Conservation (phyloP, 371 early-diverging fungal species). For the Cokeromyces recurvatus region DNA sequence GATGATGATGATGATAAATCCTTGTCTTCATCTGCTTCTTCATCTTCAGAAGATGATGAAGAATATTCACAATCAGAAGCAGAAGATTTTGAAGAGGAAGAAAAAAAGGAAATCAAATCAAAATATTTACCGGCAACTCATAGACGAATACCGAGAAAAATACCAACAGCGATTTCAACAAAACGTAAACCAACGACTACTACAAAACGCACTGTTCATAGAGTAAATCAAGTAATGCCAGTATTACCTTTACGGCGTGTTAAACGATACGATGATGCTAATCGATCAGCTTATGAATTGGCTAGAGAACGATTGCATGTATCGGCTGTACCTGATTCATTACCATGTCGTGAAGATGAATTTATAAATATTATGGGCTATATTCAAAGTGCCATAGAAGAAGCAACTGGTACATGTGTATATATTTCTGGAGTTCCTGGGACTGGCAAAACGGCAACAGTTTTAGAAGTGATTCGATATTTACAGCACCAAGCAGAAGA, state of each 20-base stretch:
- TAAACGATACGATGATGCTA: not conserved
- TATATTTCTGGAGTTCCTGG: constrained; percentile 98
- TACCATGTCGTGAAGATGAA: constrained; percentile 92
- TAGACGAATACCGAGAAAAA: too few relatives aligned
- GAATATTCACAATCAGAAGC: too few relatives aligned
- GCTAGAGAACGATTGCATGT: constrained; percentile 84
- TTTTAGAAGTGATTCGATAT: constrained; percentile 78
- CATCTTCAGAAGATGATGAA: too few relatives aligned
- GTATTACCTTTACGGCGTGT: constrained; percentile 16
- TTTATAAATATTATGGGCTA: constrained; percentile 72
- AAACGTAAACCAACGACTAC: not conserved
- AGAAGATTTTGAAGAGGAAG: too few relatives aligned
- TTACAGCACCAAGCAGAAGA: constrained; percentile 67
- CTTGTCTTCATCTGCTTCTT: too few relatives aligned
- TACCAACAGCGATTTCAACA: too few relatives aligned
- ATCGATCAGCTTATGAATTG: constrained; percentile 46
- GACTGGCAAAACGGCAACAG: constrained; percentile 97
- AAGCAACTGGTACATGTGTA: constrained; percentile 78
- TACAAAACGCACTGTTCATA: constrained; percentile 1
- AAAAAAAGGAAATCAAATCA: too few relatives aligned
- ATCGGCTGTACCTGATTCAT: constrained; percentile 78
- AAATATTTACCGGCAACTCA: too few relatives aligned
- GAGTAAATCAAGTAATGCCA: constrained; percentile 15
- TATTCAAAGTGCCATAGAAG: constrained; percentile 69
- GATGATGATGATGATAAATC: too few relatives aligned